Evolutionary conservation across 2,329 filamentous ascomycete genomes (phyloP), one percentile per base, ranked within the genome.

Genomic region (Thielaviopsis euricoi): DNA sequence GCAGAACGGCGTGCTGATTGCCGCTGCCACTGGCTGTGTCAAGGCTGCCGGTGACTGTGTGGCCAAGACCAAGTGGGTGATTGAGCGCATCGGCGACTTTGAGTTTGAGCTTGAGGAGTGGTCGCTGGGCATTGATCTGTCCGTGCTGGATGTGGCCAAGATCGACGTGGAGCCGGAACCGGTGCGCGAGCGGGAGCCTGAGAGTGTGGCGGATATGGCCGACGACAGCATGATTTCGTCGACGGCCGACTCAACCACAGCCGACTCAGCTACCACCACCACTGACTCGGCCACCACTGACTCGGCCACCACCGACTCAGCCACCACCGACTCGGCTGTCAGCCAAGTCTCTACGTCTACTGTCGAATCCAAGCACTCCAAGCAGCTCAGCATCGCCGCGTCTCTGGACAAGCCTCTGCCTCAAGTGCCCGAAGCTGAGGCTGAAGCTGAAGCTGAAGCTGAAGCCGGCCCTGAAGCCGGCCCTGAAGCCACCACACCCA

Each of bases 11-110:
- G 78, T 83, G 26, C 76, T 95, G 48, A 79, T 93, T 33, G 76
- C 79, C 61, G 87, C 89, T 21, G 89, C 89, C 9, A 95, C 89
- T 6, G 83, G 81, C 60, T 96, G 90, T 67, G 90, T 98, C 25
- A 85, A 89, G 64, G 86, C 88, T 22, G 89, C 90, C 51, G 91
- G 91, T 48, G 89, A 95, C 64, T 96, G 91, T 69, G 86, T 95
- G 21, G 84, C 86, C 6, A 91, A 90, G 71, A 86, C 90, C 12
- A 89, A 89, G 65, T 78, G 81, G 67, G 82, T 94, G 51, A 85
- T 98, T 59, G 89, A 95, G 70, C 80, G 86, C 61, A 89, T 93
- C 62, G 89, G 90, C 21, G 90, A 95, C 68, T 95, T 95, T 63
- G 89, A 95, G 68, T 82, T 90, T 63, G 88, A 95, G 67, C 76